Conservation (phyloP, 2,329 filamentous ascomycete genomes). For the Trichoderma cornu-damae region DNA sequence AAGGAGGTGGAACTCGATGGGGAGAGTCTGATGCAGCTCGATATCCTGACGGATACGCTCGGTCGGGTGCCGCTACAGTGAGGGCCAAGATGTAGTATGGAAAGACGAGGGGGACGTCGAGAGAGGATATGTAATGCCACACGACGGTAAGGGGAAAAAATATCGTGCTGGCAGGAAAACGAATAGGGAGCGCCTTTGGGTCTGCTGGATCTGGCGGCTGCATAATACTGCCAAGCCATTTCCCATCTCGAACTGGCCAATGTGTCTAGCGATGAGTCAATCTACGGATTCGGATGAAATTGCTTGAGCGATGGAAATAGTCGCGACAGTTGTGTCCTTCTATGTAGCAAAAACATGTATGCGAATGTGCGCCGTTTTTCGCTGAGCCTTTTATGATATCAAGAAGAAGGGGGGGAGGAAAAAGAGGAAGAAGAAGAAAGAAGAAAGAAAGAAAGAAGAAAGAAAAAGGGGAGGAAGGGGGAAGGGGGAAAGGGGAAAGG, state of each 20-base stretch:
- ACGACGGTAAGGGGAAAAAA: background rate
- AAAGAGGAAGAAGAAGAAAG: too few relatives aligned
- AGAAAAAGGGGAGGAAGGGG: too few relatives aligned
- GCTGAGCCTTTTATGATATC: background rate
- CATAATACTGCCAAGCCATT: too few relatives aligned
- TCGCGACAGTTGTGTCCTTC: background rate
- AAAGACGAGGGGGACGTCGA: background rate
- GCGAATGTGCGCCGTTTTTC: background rate
- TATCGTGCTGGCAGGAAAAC: background rate
- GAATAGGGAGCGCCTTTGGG: too few relatives aligned
- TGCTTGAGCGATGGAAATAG: background rate
- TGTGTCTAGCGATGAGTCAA: background rate
- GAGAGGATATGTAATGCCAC: background rate
- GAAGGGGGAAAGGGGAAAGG: too few relatives aligned
- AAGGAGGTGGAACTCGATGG: slow-evolving; percentile 30
- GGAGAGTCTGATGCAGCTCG: slow-evolving; percentile 37
- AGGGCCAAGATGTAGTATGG: background rate
- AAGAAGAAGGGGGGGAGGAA: too few relatives aligned
- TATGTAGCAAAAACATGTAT: background rate
- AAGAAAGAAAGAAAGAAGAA: too few relatives aligned
- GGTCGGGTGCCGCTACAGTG: slow-evolving; percentile 39
- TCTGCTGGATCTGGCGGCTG: background rate
- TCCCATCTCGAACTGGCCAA: background rate
- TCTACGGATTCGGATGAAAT: background rate
- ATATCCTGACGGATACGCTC: slow-evolving; percentile 41